Evolutionary conservation across 2,329 filamentous ascomycete species (phyloP), one percentile per base, ranked within the genome.

Genomic region (Monilinia vaccinii-corymbosi): DNA sequence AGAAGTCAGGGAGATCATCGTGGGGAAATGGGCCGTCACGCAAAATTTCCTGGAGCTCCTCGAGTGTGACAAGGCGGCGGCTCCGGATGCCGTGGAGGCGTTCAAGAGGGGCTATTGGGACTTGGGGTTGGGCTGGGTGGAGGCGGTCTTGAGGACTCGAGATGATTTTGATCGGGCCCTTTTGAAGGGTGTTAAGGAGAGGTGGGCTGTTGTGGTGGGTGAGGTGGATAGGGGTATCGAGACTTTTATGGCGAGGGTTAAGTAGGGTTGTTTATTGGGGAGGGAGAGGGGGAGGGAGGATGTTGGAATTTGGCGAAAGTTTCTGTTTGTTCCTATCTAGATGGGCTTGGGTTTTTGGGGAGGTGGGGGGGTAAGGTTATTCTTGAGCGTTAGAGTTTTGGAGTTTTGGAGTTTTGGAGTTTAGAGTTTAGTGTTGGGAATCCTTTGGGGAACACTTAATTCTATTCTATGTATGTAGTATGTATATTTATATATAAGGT

Each of bases 81-180:
- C 97, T 0, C 84, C 91, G 18, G 84, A 88, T 56, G 85, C 89
- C 1, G 97, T 96, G 70, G 87, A 87, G 67, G 77, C 78, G 6
- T 93, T 99, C 77, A 97, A 97, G 79, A 77, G 75, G 44, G 81
- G 83, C 49, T 97, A 96, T 74, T 96, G 93, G 89, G 94, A 99
- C 75, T 78, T 97, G 71, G 91, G 95, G 73, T 86, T 97, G 61
- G 87, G 86, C 49, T 99, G 94, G 94, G 91, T 99, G 9, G 95
- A 99, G 78, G 88, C 89, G 8, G 93, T 96, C 51, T 72, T 99
- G 64, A 82, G 92, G 66, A 81, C 85, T 1, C 80, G 95, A 67
- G 94, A 99, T 73, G 94, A 99, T 76, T 97, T 96, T 75, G 94
- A 97, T 74, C 81, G 93, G 66, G 82, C 83, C 62, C 91, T 97